These are phyloP conservation scores for Aureobasidium musti DNA, from an alignment of 2,329 filamentous ascomycete genomes.

Conservation along the genomic window DNA sequence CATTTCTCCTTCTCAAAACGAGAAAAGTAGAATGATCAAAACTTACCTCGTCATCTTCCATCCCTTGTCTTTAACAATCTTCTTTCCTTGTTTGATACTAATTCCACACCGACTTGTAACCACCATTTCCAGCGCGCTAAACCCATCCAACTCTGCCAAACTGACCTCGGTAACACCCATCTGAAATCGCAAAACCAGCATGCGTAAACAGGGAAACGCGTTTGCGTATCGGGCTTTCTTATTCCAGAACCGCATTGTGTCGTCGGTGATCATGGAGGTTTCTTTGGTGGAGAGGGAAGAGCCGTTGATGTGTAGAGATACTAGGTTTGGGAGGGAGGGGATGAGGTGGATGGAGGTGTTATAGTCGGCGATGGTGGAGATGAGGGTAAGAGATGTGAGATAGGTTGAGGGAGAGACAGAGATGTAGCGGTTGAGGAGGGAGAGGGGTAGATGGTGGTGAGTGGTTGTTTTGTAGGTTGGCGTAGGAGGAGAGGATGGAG, in stretches of 20 bases:
- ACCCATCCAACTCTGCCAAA: background rate
- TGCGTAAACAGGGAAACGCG: background rate
- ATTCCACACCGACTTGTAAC: background rate
- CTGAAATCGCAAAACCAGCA: constrained; percentile 10
- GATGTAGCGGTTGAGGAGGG: background rate
- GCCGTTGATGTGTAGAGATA: background rate
- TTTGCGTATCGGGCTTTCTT: background rate
- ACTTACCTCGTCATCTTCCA: constrained; percentile 18
- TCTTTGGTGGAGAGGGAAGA: background rate
- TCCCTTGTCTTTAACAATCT: background rate
- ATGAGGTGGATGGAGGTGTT: background rate
- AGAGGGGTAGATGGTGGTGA: background rate
- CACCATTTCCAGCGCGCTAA: background rate
- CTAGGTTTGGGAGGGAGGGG: background rate
- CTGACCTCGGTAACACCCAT: background rate
- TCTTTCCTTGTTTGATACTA: background rate
- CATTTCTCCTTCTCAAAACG: background rate
- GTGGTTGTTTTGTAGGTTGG: background rate
- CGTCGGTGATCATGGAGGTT: background rate
- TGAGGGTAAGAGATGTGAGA: constrained; percentile 1
- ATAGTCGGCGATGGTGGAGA: background rate
- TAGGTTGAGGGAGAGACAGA: background rate
- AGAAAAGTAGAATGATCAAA: background rate
- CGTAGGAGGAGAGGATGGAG: background rate
- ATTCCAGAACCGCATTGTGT: background rate